phyloP scores from a whole-genome alignment of 257 asterid genomes.

The Nemophila menziesii region DNA sequence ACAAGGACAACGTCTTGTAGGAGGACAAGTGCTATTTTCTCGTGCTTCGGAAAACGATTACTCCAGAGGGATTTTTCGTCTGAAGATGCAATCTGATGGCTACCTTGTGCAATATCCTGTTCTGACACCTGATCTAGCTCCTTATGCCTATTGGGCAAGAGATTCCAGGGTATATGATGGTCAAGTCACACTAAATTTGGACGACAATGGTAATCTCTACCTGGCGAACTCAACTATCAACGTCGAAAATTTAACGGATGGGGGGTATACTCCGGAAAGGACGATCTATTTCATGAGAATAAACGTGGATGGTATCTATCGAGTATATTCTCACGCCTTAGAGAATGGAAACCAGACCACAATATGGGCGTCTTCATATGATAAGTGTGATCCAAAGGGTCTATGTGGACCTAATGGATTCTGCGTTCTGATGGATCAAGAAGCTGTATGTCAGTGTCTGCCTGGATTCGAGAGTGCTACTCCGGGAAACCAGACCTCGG shows the following conservation, averaged over 20 bases:
- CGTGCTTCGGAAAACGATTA: too few species aligned
- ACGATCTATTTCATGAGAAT: constrained; percentile 22
- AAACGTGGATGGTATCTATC: constrained; percentile 34
- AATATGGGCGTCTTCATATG: constrained; percentile 9
- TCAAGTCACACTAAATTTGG: constrained; percentile 26
- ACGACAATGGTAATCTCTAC: constrained; percentile 30
- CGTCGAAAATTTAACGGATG: constrained; percentile 14
- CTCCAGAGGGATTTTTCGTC: too few species aligned
- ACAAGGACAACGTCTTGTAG: constrained; percentile 24
- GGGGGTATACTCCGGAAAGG: constrained; percentile 12
- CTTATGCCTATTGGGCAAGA: constrained; percentile 22
- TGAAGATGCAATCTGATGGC: constrained; percentile 37
- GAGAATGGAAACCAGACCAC: constrained; percentile 13
- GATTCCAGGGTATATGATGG: neutral
- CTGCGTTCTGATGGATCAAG: constrained; percentile 15
- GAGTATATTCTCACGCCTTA: constrained; percentile 23
- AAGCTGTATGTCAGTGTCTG: constrained; percentile 23
- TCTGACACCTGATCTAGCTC: neutral
- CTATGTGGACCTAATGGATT: constrained; percentile 39
- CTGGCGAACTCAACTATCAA: constrained; percentile 16
- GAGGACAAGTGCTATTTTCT: too few species aligned
- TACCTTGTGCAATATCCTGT: constrained; percentile 38
- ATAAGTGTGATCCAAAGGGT: constrained; percentile 33
- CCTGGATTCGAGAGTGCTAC: constrained; percentile 27
- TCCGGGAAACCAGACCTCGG: constrained; percentile 22